These are phyloP conservation scores for Brettanomyces nanus DNA, from an alignment of 805 yeast genomes.

Conservation along the genomic window DNA sequence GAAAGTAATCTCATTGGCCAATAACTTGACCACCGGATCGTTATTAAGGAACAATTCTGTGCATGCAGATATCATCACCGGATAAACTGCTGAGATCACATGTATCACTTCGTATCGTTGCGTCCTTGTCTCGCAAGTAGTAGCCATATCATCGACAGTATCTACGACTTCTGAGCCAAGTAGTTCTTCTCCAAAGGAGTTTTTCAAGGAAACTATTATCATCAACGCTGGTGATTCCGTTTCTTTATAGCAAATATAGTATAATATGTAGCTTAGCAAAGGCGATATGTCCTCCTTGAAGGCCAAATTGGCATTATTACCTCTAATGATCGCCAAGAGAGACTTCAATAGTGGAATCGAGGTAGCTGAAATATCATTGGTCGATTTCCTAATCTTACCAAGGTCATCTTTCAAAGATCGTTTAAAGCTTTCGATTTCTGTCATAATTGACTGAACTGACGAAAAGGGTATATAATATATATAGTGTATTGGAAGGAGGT, in stretches of 20 bases:
- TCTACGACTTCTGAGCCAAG: not conserved
- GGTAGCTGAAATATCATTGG: not conserved
- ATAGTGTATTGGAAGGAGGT: too few relatives aligned
- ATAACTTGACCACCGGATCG: constrained; percentile 11
- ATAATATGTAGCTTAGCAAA: constrained; percentile 3
- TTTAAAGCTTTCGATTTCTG: not conserved
- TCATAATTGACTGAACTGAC: too few relatives aligned
- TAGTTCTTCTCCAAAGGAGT: not conserved
- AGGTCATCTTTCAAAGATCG: not conserved
- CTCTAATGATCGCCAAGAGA: not conserved
- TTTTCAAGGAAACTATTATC: constrained; percentile 4
- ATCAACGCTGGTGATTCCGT: constrained; percentile 5
- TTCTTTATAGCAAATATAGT: constrained; percentile 5
- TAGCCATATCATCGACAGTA: constrained; percentile 14
- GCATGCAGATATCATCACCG: constrained; percentile 13
- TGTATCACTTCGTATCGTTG: constrained; percentile 11
- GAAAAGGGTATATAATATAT: too few relatives aligned
- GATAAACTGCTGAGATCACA: constrained; percentile 15
- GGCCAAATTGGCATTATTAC: not conserved
- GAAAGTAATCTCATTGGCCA: constrained; percentile 17
- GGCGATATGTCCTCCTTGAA: constrained; percentile 1
- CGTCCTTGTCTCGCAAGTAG: constrained; percentile 6
- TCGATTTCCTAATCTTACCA: not conserved
- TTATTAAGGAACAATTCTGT: constrained; percentile 13
- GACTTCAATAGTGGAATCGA: constrained; percentile 1